Evolutionary conservation across 2,329 filamentous ascomycete species (phyloP).

Genomic region (Celoporthe dispersa): DNA sequence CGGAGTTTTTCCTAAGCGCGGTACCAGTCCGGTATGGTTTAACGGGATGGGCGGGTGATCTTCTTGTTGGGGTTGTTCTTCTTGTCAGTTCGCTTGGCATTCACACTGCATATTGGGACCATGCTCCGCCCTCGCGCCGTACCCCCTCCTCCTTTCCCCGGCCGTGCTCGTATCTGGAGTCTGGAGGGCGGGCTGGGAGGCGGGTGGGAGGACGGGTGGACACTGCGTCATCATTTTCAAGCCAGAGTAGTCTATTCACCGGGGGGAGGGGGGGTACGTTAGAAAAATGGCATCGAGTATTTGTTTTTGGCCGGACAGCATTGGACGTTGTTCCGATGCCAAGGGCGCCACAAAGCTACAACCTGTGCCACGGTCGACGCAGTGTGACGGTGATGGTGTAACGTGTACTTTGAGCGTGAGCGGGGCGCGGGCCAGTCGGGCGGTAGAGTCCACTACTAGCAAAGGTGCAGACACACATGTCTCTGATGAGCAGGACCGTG

Average conservation of each 20-base stretch:
- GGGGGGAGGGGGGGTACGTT: background rate
- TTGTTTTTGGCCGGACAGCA: background rate
- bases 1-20: background rate
- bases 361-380: background rate
- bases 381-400: conserved; percentile 15
- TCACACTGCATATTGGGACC: conserved; percentile 3
- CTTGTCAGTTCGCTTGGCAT: background rate
- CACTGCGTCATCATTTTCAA: background rate
- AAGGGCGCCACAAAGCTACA: conserved; percentile 9
- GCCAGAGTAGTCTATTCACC: background rate
- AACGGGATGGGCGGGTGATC: background rate
- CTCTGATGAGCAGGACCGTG: background rate
- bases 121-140: too few relatives aligned
- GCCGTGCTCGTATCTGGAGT: background rate
- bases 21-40: conserved; percentile 5
- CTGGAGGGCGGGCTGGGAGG: background rate
- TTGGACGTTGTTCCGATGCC: conserved; percentile 9
- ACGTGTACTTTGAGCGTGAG: background rate
- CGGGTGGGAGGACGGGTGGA: background rate
- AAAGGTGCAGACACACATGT: background rate
- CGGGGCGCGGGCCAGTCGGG: background rate
- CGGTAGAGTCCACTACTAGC: background rate
- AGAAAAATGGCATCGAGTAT: background rate
- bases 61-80: background rate
- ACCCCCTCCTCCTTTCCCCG: background rate